Base-by-base conservation (phyloP, 768 basidiomycete species). In the Agaricus sinodeliciosus region DNA sequence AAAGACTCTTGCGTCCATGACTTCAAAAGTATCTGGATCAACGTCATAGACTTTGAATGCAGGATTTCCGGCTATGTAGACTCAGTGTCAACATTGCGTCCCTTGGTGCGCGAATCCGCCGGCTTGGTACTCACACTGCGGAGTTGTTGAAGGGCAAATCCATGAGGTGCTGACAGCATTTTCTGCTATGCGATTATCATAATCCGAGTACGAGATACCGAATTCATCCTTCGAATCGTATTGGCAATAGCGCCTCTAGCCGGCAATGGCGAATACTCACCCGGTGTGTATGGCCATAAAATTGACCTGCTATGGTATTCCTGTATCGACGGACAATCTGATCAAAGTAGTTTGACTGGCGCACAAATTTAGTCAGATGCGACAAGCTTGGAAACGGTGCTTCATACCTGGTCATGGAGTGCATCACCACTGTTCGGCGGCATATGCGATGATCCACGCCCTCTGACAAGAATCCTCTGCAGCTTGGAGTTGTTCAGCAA, bases 21-120 rank as follows among this genome's bases (percentile, higher is more conserved):
- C 63, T 58, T 84, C 84, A 57, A 77, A 84, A 7, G 81, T 82
- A 54, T 81, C 81, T 2, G 81, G 80, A 59, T 85, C 84, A 25
- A 85, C 68, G 48, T 84, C 82, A 60, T 84, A 84, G 0, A 82
- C 64, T 48, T 78, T 77, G 68, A 77, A 83, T 11, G 74, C 75
- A 2, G 75, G 80, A 58, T 80, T 81, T 31, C 73, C 78, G 52
- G 69, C 80, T 82, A 50, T 7, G 39, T 18, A 12, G 34, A 2
- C 8, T 36, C 3, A 36, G 12, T 4, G n/a, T 12, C 31, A 16
- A 35, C 0, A 4, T 16, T 43, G 4, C 15, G n/a, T 49, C 6
- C 27, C 15, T 6, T 34, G 41, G 6, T 9, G 4, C 19, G 26
- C 9, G 35, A 13, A 44, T 7, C 3, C 16, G 13, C 4, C 13